Evolutionary conservation across 108 stramenopile species (phyloP).

Genomic region (Nannochloropsis granulata): DNA sequence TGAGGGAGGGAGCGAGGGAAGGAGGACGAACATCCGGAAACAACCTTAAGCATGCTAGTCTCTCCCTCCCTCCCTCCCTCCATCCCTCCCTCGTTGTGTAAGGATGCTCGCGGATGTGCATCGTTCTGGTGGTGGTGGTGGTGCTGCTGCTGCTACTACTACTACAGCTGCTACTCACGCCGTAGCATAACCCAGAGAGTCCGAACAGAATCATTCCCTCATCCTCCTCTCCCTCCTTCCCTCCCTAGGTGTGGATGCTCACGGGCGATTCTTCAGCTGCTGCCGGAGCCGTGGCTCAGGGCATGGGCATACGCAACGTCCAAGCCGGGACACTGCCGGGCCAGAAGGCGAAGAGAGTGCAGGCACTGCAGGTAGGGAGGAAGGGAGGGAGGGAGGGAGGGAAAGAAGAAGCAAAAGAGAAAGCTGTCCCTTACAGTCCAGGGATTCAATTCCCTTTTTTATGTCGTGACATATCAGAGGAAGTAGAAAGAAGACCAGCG

Average conservation of each 20-base stretch:
- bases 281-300: conserved; percentile 49
- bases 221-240: not conserved
- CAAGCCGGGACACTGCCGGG: conserved; percentile 10
- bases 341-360: conserved; percentile 27
- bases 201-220: too few species aligned
- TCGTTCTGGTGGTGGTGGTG: not conserved
- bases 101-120: not conserved
- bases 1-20: conserved; percentile 80
- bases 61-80: conserved; percentile 62
- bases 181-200: too few species aligned
- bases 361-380: conserved; percentile 9
- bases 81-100: conserved; percentile 46
- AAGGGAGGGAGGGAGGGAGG: not conserved
- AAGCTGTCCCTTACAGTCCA: not conserved
- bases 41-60: conserved; percentile 45
- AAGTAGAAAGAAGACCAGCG: not conserved
- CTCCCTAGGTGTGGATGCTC: conserved; percentile 68
- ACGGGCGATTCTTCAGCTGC: conserved; percentile 74
- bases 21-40: conserved; percentile 50
- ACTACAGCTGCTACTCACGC: too few species aligned
- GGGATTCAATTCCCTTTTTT: not conserved
- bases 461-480: not conserved
- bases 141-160: not conserved
- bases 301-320: conserved; percentile 16
- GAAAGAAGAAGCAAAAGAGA: not conserved